Evolutionary conservation across 805 yeast species (phyloP).

Genomic region (Cyberlindnera galapagoensis): DNA sequence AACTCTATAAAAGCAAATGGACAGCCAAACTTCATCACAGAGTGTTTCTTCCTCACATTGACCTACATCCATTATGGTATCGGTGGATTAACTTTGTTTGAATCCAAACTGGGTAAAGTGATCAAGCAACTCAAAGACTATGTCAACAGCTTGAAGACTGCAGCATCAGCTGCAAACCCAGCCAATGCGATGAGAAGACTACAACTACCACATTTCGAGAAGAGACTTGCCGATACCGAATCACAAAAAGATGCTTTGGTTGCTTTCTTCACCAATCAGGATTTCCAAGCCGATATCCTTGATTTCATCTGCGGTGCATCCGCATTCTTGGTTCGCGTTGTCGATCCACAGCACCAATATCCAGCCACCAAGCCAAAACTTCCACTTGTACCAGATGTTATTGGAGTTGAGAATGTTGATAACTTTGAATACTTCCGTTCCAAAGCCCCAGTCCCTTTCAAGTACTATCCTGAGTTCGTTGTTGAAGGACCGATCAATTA

Average conservation of each 20-base stretch:
- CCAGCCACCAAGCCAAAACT: slow-evolving; percentile 47
- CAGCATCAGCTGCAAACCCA: slow-evolving; percentile 17
- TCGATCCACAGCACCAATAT: slow-evolving; percentile 64
- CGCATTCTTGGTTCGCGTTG: slow-evolving; percentile 59
- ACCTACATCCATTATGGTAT: slow-evolving; percentile 84
- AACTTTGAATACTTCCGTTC: slow-evolving; percentile 65
- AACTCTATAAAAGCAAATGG: slow-evolving; percentile 30
- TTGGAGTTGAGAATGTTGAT: slow-evolving; percentile 61
- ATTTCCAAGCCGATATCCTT: slow-evolving; percentile 58
- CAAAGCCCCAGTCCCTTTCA: slow-evolving; percentile 70
- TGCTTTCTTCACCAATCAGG: slow-evolving; percentile 52
- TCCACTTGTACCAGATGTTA: slow-evolving; percentile 55
- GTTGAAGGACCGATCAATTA: slow-evolving; percentile 78
- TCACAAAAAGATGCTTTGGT: slow-evolving; percentile 52
- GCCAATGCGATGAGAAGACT: slow-evolving; percentile 25
- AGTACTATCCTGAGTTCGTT: slow-evolving; percentile 77
- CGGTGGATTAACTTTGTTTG: slow-evolving; percentile 64
- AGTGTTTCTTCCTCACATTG: slow-evolving; percentile 74
- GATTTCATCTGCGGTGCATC: slow-evolving; percentile 75
- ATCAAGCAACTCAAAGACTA: slow-evolving; percentile 40
- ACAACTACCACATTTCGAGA: slow-evolving; percentile 47
- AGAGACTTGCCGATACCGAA: slow-evolving; percentile 31
- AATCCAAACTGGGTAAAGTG: slow-evolving; percentile 48
- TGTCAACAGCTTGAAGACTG: slow-evolving; percentile 21
- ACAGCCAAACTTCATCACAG: slow-evolving; percentile 78